Evolutionary conservation across 164 flowering plant genomes (phyloP), one percentile per base, ranked within the genome.

Genomic region (Piper betle): DNA sequence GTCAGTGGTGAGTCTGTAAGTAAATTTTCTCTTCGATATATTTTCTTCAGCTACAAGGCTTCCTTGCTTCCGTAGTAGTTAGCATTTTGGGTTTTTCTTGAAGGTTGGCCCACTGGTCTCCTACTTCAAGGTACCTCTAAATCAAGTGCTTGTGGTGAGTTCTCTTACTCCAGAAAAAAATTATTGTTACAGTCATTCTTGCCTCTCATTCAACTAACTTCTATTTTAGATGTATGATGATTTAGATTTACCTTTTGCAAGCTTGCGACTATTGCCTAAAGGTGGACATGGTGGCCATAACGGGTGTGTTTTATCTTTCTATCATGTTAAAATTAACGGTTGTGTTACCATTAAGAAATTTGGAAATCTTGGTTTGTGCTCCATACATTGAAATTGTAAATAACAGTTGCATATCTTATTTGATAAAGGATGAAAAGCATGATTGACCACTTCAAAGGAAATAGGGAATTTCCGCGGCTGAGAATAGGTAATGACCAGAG

Each of bases 281-380:
- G 98, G 98, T 68, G 97, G 97, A 67, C 98, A 93, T 74, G 98
- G 98, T 62, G 98, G 98, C 39, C 98, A 93, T 62, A 93, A 93
- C 62, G 98, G 98, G 97, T 93, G 86, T 63, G 6, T 58, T 66
- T 7, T 39, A 60, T 18, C 6, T 3, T 40, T 12, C 25, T 1
- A 6, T 8, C 12, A 10, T 46, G 6, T 10, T 46, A 46, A 46
- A 46, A 2, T 46, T 10, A 46, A 46, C 33, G 2, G 33, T 25
- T 25, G 33, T 25, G 33, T 25, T 25, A 25, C 33, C 33, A 25
- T 25, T 25, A 25, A 25, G 33, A 25, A 46, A 10, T 15, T 46
- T 12, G 15, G 15, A 46, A 5, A 46, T 46, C 10, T 46, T 46
- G 3, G 10, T 10, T 0, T 46, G 12, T 42, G 11, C 1, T 12